Evolutionary conservation across 2,329 filamentous ascomycete species (phyloP), one percentile per base, ranked within the genome.

Genomic region (Fusarium pininemorale): DNA sequence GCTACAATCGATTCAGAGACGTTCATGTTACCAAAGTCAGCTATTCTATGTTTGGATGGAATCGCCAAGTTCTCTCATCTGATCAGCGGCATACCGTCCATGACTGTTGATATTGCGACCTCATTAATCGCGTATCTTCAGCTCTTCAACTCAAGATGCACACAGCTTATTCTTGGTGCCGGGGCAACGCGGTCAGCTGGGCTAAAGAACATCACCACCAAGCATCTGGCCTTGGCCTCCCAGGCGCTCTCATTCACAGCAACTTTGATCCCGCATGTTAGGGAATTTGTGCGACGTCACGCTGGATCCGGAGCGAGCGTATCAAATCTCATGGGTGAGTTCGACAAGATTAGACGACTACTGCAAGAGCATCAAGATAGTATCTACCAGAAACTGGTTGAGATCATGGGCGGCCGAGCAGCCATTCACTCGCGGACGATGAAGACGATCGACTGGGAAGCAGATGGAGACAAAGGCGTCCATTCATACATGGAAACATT

Each of bases 181-280:
- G 96, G 96, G 9, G 96, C 96, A 8, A 98, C 94, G 10, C 88
- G 91, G 41, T 95, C 93, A 30, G 96, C 95, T 3, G 96, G 96
- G 0, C 86, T 99, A 26, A 98, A 95, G 81, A 98, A 98, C 79
- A 99, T 99, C 81, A 98, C 94, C 1, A 98, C 96, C 1, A 96
- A 96, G 78, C 96, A 99, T 83, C 89, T 99, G 4, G 95, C 96
- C 0, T 90, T 98, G 24, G 95, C 96, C 6, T 95, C 93, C 0
- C 96, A 98, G 81, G 93, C 95, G 0, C 84, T 98, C 26, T 92
- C 93, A 50, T 98, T 99, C 81, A 91, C 97, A 51, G 93, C 95
- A 30, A 91, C 94, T 0, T 86, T 98, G 4, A 92, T 98, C 9
- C 96, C 96, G 0, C 95, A 98, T 80, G 89, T 98, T 35, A 91